Base-by-base conservation (phyloP, 257 asterid species). In the Solanum stenotomum region DNA sequence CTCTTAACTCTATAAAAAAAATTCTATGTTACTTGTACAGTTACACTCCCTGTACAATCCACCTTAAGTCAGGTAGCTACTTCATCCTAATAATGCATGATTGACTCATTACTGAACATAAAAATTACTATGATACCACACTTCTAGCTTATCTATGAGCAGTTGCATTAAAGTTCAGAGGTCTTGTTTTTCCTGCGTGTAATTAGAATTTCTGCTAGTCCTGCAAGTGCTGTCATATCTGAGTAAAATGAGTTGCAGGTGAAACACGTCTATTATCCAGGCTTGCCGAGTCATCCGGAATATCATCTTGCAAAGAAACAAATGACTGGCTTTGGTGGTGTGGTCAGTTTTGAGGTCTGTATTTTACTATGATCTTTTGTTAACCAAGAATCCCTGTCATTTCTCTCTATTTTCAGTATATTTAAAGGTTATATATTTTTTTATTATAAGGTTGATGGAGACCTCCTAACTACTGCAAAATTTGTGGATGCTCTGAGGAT, bases 311-410 rank as follows among this genome's bases (percentile, higher is more conserved):
- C 98, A 84, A 95, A 94, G 93, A 93, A 91, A 90, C 99, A 96
- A 92, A 96, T 96, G 99, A 94, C 88, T 88, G 99, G 98, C 87
- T 96, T 96, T 90, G 99, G 98, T 87, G 99, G 99, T 4, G 99
- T 96, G 85, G 98, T 96, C 89, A 96, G 99, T 86, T 96, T 96
- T 91, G 99, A 96, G 99, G 99, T 94, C 76, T 88, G 98, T 93
- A 85, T 67, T 72, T 34, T 18, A 29, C 23, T 67, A 29, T 23
- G n/a, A 23, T 44, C 35, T 33, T 76, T 63, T 0, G 44, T 44
- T 59, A 29, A 22, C 84, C 49, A 20, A 3, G 38, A 25, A 31
- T 81, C 37, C 85, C 27, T 31, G 20, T 82, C 70, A 29, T 10
- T 31, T 49, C 44, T 25, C 71, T 81, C 40, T 25, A 16, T 25